Conservation (phyloP, 768 basidiomycete genomes). For the Boletus huronensis region DNA sequence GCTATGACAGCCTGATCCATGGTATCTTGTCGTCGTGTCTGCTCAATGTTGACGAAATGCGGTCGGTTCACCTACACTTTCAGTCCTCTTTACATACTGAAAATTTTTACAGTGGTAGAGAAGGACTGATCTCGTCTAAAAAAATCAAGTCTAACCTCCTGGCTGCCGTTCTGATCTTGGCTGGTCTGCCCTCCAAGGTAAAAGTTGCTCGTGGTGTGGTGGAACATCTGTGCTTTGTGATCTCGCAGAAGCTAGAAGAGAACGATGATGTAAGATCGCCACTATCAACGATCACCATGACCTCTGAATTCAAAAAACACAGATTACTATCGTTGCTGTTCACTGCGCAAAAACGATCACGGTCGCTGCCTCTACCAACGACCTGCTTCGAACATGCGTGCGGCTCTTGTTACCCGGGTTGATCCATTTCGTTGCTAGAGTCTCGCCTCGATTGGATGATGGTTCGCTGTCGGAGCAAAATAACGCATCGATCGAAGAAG, state of each 20-base stretch:
- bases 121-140: conserved; percentile 68
- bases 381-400: conserved; percentile 66
- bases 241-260: conserved; percentile 76
- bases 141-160: conserved; percentile 92
- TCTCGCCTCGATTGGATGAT: conserved; percentile 60
- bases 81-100: conserved; percentile 1
- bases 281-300: not conserved
- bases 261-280: conserved; percentile 54
- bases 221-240: conserved; percentile 81
- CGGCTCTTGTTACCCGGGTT: conserved; percentile 74
- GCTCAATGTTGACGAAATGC: conserved; percentile 86
- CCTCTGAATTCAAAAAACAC: conserved; percentile 1
- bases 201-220: conserved; percentile 70
- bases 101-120: conserved; percentile 58
- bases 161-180: conserved; percentile 80
- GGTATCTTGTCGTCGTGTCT: conserved; percentile 84
- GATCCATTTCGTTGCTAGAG: conserved; percentile 73
- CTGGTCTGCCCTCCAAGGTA: conserved; percentile 63
- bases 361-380: conserved; percentile 64
- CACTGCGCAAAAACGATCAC: conserved; percentile 89
- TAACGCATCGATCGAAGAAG: conserved; percentile 65
- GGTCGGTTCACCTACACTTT: conserved; percentile 47
- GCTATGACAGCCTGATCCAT: conserved; percentile 63
- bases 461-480: conserved; percentile 53
- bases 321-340: conserved; percentile 82